Evolutionary conservation across 106 monocot species (phyloP).

Genomic region (Apostasia ramifera): DNA sequence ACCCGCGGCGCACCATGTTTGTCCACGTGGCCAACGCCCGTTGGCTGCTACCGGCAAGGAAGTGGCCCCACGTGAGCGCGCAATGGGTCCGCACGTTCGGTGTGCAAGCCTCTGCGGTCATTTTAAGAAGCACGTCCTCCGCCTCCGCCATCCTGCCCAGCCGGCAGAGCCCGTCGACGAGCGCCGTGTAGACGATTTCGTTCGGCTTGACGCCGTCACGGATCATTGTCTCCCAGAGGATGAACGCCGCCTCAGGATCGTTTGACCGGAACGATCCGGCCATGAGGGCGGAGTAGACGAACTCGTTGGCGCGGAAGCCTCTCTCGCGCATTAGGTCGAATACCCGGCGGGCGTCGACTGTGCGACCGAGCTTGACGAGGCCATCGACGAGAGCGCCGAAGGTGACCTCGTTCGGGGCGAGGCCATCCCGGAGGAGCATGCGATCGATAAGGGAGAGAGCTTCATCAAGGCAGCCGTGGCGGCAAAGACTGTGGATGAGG

Average conservation of each 20-base stretch:
- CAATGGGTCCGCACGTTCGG: constrained; percentile 66
- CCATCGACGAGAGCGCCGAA: constrained; percentile 66
- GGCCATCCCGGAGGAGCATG: constrained; percentile 45
- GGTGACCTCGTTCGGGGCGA: constrained; percentile 53
- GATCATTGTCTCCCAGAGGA: constrained; percentile 57
- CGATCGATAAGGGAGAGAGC: constrained; percentile 41
- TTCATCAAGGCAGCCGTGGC: constrained; percentile 39
- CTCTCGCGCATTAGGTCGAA: constrained; percentile 41
- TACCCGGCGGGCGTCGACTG: constrained; percentile 39
- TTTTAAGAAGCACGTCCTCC: constrained; percentile 32
- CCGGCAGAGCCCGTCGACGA: constrained; percentile 59
- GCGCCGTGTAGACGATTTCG: constrained; percentile 47
- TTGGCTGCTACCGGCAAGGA: constrained; percentile 37
- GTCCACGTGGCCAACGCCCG: constrained; percentile 52
- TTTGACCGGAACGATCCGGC: constrained; percentile 38
- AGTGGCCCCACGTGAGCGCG: constrained; percentile 53
- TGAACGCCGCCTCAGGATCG: constrained; percentile 38
- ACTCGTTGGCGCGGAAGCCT: constrained; percentile 39
- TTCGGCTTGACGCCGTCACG: constrained; percentile 50
- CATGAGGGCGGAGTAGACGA: constrained; percentile 66
- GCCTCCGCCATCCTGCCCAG: constrained; percentile 44
- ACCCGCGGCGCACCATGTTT: constrained; percentile 42
- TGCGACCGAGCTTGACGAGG: constrained; percentile 38
- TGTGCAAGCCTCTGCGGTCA: constrained; percentile 42
- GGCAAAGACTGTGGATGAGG: constrained; percentile 61